These are phyloP conservation scores for Alliaria petiolata DNA, from an alignment of 345 rosid species.

Conservation along the genomic window DNA sequence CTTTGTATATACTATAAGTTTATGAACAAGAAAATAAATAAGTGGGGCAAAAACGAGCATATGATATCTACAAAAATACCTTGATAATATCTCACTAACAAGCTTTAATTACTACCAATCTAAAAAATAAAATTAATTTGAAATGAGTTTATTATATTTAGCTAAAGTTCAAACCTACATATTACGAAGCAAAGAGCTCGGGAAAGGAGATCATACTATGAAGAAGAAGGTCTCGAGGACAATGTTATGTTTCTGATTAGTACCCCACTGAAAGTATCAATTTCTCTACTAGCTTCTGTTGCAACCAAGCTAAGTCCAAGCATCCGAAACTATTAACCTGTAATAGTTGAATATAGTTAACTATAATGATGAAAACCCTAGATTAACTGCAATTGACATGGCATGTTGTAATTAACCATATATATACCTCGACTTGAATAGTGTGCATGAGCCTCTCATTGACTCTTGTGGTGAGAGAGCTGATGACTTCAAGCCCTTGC, in stretches of 20 bases:
- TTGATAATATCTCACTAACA: neutral
- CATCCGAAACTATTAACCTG: conserved; percentile 46
- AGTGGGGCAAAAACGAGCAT: neutral
- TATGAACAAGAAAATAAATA: neutral
- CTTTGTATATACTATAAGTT: neutral
- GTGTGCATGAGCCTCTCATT: conserved; percentile 41
- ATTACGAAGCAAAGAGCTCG: neutral
- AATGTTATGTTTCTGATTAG: neutral
- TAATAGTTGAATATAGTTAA: neutral
- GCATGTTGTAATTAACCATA: neutral
- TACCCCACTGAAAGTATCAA: conserved; percentile 25
- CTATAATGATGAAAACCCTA: conserved; percentile 22
- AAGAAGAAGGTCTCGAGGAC: conserved; percentile 12
- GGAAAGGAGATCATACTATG: neutral
- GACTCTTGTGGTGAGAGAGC: conserved; percentile 36
- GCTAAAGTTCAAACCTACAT: neutral
- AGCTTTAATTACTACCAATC: neutral
- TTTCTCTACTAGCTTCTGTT: conserved; percentile 38
- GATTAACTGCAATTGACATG: neutral
- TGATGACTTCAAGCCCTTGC: conserved; percentile 40
- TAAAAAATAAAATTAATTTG: neutral
- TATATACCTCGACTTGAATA: conserved; percentile 47
- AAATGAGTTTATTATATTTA: neutral
- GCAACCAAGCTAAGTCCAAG: conserved; percentile 40
- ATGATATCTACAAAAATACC: neutral